phyloP scores from a whole-genome alignment of 768 basidiomycete species.

The Boletus vinaceobasis region DNA sequence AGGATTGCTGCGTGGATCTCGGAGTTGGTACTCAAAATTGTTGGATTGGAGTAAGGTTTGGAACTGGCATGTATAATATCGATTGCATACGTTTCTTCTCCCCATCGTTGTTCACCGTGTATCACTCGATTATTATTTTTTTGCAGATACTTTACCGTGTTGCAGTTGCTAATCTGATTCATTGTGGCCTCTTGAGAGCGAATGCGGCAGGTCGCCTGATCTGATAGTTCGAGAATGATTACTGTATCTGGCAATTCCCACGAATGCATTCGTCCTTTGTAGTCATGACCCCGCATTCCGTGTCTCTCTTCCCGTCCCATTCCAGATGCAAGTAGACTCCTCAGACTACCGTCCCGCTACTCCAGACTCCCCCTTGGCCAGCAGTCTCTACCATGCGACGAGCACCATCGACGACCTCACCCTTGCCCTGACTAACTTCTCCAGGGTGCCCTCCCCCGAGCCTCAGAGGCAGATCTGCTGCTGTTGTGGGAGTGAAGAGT shows the following conservation, averaged over 20 bases:
- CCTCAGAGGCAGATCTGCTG: slow-evolving; percentile 50
- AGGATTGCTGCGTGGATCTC: slow-evolving; percentile 77
- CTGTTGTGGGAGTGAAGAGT: slow-evolving; percentile 64
- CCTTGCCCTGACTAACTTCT: slow-evolving; percentile 65
- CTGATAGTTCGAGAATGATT: neutral
- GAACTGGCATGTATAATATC: slow-evolving; percentile 17
- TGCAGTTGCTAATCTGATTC: slow-evolving; percentile 2
- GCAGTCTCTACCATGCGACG: slow-evolving; percentile 50
- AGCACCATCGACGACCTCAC: slow-evolving; percentile 80
- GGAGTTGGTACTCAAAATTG: slow-evolving; percentile 51
- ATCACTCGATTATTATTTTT: slow-evolving; percentile 4
- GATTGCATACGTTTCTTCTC: slow-evolving; percentile 6
- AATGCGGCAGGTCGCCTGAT: neutral
- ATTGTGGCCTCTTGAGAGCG: too few species aligned
- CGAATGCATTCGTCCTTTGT: neutral
- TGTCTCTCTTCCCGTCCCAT: slow-evolving; percentile 1
- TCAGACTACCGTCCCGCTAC: slow-evolving; percentile 38
- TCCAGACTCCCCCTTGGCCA: slow-evolving; percentile 50
- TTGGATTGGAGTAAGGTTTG: slow-evolving; percentile 33
- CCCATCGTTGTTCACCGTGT: neutral
- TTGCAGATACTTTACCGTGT: slow-evolving; percentile 10
- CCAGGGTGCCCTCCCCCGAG: slow-evolving; percentile 73
- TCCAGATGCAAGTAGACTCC: slow-evolving; percentile 23
- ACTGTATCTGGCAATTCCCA: slow-evolving; percentile 20
- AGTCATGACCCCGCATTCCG: neutral